These are phyloP conservation scores for Karstenula rhodostoma DNA, from an alignment of 2,329 filamentous ascomycete genomes.

Conservation along the genomic window DNA sequence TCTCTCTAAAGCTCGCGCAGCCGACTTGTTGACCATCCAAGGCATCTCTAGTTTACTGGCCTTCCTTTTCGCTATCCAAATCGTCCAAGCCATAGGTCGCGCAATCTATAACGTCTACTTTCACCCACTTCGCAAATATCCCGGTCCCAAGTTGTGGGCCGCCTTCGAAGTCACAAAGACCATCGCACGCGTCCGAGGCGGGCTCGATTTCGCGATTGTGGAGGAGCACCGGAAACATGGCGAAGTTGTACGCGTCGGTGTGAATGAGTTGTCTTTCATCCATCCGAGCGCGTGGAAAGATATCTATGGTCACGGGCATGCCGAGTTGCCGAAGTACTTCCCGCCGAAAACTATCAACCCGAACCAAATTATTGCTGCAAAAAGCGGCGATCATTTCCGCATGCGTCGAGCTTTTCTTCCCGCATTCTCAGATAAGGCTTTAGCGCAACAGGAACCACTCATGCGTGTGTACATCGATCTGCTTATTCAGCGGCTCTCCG, in stretches of 20 bases:
- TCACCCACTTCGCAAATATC: slow-evolving; percentile 49
- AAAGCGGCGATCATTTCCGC: slow-evolving; percentile 25
- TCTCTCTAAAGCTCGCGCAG: not conserved
- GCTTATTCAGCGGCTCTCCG: slow-evolving; percentile 11
- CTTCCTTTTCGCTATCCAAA: not conserved
- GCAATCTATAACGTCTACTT: slow-evolving; percentile 46
- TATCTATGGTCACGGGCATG: slow-evolving; percentile 28
- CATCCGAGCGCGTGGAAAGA: slow-evolving; percentile 26
- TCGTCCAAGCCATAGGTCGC: not conserved
- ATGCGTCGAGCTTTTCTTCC: slow-evolving; percentile 45
- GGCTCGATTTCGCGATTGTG: slow-evolving; percentile 12
- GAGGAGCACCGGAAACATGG: slow-evolving; percentile 44
- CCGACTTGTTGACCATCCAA: slow-evolving; percentile 1
- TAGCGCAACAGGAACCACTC: slow-evolving; percentile 24
- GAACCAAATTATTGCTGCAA: slow-evolving; percentile 24
- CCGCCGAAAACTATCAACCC: slow-evolving; percentile 4
- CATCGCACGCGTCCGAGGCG: slow-evolving; percentile 22
- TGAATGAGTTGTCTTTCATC: slow-evolving; percentile 20
- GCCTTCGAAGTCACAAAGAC: slow-evolving; percentile 34
- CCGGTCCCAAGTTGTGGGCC: slow-evolving; percentile 45
- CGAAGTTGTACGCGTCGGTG: slow-evolving; percentile 25
- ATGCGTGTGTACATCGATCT: slow-evolving; percentile 23
- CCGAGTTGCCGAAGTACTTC: slow-evolving; percentile 16
- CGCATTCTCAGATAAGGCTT: slow-evolving; percentile 33
- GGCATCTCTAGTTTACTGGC: slow-evolving; percentile 1